These are phyloP conservation scores for Penicillium brevicompactum DNA, from an alignment of 2,329 filamentous ascomycete species.

Conservation along the genomic window DNA sequence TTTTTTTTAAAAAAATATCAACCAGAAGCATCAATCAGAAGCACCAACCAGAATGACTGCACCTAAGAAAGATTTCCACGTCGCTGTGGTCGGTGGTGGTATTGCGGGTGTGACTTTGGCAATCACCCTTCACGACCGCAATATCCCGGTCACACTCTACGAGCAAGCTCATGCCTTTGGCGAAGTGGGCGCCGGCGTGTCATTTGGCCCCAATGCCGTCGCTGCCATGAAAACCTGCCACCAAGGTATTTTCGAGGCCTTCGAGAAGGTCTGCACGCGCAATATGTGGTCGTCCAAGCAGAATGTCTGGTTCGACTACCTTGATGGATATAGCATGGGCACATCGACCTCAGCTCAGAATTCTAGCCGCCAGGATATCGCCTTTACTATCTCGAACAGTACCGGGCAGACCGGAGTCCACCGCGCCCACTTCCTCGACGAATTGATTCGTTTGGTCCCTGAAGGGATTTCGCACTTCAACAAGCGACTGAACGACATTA, in stretches of 20 bases:
- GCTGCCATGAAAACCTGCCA: slow-evolving; percentile 3
- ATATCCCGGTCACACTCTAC: slow-evolving; percentile 21
- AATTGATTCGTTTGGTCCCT: neutral
- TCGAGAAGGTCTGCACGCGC: neutral
- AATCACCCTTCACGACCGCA: slow-evolving; percentile 40
- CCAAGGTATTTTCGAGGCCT: neutral
- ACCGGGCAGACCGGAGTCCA: neutral
- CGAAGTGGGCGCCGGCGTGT: slow-evolving; percentile 16
- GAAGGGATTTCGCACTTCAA: slow-evolving; percentile 6
- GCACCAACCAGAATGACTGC: neutral
- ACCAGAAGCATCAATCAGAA: neutral
- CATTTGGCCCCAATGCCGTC: slow-evolving; percentile 5
- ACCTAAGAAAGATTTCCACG: neutral
- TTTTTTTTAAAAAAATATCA: no score
- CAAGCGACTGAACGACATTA: neutral
- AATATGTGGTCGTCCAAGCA: neutral
- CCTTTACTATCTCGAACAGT: neutral
- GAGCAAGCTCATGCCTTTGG: slow-evolving; percentile 23
- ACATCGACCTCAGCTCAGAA: neutral
- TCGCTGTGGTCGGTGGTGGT: slow-evolving; percentile 45
- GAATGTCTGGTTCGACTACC: neutral
- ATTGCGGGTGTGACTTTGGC: slow-evolving; percentile 43
- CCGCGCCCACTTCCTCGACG: neutral
- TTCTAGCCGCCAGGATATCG: neutral
- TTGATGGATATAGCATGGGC: neutral